phyloP scores from a whole-genome alignment of 2,329 filamentous ascomycete species.

The Claviceps sp. region DNA sequence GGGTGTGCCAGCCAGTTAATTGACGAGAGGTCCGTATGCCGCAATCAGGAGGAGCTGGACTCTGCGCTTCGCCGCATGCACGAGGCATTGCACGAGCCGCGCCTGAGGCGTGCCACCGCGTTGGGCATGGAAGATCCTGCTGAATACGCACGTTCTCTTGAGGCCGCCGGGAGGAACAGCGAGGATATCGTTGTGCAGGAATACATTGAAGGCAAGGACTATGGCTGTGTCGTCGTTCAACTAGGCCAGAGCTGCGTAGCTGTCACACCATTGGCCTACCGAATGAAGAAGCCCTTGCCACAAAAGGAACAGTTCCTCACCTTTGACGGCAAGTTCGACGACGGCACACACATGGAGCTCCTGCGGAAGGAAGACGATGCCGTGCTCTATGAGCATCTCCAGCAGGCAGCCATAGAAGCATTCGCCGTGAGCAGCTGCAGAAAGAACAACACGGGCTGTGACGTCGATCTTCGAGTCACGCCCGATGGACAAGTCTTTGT shows the following conservation, averaged over 20 bases:
- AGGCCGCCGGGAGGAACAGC: neutral
- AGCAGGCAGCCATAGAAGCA: neutral
- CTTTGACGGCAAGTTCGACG: conserved; percentile 1
- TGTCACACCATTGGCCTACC: neutral
- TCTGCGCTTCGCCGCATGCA: neutral
- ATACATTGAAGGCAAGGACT: neutral
- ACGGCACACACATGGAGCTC: neutral
- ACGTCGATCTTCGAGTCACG: conserved; percentile 1
- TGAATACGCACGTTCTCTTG: neutral
- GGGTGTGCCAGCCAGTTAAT: neutral
- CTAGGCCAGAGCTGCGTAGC: neutral
- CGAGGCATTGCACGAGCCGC: neutral
- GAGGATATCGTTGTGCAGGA: conserved; percentile 1
- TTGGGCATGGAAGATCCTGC: neutral
- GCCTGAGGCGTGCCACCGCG: neutral
- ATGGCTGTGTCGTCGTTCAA: neutral
- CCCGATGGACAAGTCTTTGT: neutral
- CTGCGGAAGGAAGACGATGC: neutral
- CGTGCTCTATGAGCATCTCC: neutral
- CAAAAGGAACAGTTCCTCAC: neutral
- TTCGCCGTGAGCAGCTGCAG: neutral
- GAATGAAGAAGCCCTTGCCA: neutral
- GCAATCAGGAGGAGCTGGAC: neutral
- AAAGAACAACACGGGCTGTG: neutral
- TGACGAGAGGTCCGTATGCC: neutral